These are phyloP conservation scores for Volvariella surrecta DNA, from an alignment of 1,284 basidiomycete genomes.

Conservation along the genomic window DNA sequence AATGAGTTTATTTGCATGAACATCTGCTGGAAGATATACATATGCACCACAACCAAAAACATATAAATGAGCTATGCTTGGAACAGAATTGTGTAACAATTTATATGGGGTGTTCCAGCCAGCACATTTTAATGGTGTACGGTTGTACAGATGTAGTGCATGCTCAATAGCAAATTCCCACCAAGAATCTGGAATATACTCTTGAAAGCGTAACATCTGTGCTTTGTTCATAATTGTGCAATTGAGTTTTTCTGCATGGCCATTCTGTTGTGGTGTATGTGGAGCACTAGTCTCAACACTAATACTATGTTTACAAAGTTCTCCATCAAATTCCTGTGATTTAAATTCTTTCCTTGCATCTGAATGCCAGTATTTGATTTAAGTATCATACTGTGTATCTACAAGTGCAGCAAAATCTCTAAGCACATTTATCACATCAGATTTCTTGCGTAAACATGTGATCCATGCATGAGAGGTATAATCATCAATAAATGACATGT, in stretches of 20 bases:
- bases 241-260: neutral
- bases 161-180: too few relatives aligned
- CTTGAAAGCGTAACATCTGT: neutral
- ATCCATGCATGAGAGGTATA: too few relatives aligned
- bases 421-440: neutral
- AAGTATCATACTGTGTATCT: neutral
- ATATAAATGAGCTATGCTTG: too few relatives aligned
- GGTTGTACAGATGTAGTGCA: neutral
- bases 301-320: neutral
- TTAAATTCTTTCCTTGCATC: slow-evolving; percentile 1
- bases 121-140: too few relatives aligned
- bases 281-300: neutral
- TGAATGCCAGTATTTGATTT: neutral
- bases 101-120: too few relatives aligned
- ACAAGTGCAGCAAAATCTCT: neutral
- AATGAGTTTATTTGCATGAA: slow-evolving; percentile 8
- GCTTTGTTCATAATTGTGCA: neutral
- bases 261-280: slow-evolving; percentile 1
- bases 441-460: neutral
- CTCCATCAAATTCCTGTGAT: neutral
- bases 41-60: too few relatives aligned
- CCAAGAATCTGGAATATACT: too few relatives aligned
- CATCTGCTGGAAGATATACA: slow-evolving; percentile 5
- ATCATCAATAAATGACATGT: neutral
- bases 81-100: too few relatives aligned